Percentiles rank a stretch among this genome's conserved stretches.
Evolutionary conservation across 1,284 basidiomycete genomes (phyloP).

Genomic region (Retiboletus fuscus): DNA sequence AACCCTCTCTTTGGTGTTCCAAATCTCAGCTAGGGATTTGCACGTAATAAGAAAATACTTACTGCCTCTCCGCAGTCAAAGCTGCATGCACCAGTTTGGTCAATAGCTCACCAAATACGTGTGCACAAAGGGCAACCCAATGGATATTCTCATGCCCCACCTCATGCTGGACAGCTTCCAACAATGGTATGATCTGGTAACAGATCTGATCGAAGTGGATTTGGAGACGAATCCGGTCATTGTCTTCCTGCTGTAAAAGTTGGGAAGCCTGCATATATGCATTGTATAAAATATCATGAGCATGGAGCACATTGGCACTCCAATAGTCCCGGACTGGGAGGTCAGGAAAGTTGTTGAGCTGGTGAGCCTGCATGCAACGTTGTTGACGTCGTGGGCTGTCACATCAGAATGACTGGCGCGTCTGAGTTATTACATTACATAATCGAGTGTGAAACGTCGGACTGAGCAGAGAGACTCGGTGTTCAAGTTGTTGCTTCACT

Average conservation of each 20-base stretch:
- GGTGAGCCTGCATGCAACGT: too few species aligned
- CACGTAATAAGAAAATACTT: background rate
- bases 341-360: background rate
- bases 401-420: too few species aligned
- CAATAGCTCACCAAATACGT: background rate
- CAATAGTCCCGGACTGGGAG: background rate
- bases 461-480: too few species aligned
- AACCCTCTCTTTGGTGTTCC: background rate
- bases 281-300: background rate
- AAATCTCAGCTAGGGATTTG: too few species aligned
- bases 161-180: background rate
- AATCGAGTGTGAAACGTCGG: too few species aligned
- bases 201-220: slow-evolving; percentile 3
- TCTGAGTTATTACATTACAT: too few species aligned
- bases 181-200: background rate
- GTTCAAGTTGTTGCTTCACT: too few species aligned
- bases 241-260: slow-evolving; percentile 5
- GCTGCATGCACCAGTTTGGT: background rate
- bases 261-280: background rate
- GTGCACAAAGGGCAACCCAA: background rate
- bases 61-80: background rate
- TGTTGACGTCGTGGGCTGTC: too few species aligned
- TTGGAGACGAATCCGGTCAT: background rate
- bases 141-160: background rate
- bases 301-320: background rate